Evolutionary conservation across 768 basidiomycete species (phyloP).

Genomic region (Lactifluus echinatus): DNA sequence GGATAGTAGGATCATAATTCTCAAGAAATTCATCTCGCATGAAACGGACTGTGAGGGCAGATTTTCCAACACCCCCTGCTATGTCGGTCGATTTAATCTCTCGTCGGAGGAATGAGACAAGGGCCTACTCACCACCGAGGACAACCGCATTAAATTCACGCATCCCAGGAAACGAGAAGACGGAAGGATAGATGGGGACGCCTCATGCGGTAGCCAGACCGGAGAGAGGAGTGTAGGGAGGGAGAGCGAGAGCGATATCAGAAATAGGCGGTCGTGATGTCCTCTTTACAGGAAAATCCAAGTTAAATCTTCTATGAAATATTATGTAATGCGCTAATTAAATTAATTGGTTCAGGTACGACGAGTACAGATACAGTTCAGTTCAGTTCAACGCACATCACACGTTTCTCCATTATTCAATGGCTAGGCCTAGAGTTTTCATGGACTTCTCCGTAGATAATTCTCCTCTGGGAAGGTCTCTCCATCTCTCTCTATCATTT

Average conservation of each 20-base stretch:
- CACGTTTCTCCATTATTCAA: too few relatives aligned
- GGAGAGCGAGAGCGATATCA: not conserved
- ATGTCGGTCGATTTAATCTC: not conserved
- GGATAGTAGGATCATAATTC: constrained; percentile 77
- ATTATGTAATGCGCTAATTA: not conserved
- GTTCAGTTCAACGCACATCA: too few relatives aligned
- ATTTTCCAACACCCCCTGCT: constrained; percentile 89
- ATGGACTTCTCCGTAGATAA: constrained; percentile 52
- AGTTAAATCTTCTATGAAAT: not conserved
- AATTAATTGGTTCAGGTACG: not conserved
- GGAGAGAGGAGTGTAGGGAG: not conserved
- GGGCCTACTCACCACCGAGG: constrained; percentile 53
- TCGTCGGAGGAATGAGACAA: not conserved
- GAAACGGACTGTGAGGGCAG: constrained; percentile 75
- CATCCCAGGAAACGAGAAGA: constrained; percentile 33
- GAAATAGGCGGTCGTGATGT: not conserved
- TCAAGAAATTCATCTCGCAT: constrained; percentile 66
- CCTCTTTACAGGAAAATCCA: too few relatives aligned
- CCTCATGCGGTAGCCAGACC: constrained; percentile 19
- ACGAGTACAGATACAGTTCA: too few relatives aligned
- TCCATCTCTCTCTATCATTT: not conserved
- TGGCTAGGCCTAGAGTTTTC: constrained; percentile 57
- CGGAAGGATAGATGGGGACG: constrained; percentile 11
- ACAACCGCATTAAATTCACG: constrained; percentile 71
- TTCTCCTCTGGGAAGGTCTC: constrained; percentile 48